Conservation (phyloP, 2,329 filamentous ascomycete species). For the Nannizziopsis barbatae region DNA sequence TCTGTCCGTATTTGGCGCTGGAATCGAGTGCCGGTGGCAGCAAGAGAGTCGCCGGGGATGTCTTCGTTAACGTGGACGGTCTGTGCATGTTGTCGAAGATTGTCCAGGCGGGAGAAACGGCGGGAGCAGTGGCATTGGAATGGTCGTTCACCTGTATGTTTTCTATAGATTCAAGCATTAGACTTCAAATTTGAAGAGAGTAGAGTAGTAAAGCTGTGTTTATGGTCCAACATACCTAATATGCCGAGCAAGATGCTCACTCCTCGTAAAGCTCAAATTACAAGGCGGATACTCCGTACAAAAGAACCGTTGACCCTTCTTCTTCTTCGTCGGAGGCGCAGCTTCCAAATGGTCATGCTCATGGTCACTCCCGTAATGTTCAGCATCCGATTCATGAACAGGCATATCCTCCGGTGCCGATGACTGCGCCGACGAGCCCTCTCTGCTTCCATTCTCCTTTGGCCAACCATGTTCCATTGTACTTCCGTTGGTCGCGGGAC, state of each 20-base stretch:
- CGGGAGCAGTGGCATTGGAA: constrained; percentile 94
- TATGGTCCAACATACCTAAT: constrained; percentile 54
- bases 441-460: constrained; percentile 41
- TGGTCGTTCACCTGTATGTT: constrained; percentile 93
- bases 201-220: background rate
- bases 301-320: constrained; percentile 91
- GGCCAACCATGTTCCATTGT: constrained; percentile 31
- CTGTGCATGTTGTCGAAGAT: constrained; percentile 90
- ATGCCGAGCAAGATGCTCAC: constrained; percentile 87
- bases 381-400: constrained; percentile 9
- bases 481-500: background rate
- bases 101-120: constrained; percentile 87
- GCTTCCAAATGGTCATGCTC: constrained; percentile 62
- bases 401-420: constrained; percentile 27
- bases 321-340: constrained; percentile 71
- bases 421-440: constrained; percentile 53
- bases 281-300: constrained; percentile 93
- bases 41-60: constrained; percentile 85
- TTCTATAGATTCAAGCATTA: constrained; percentile 44
- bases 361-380: constrained; percentile 11
- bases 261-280: constrained; percentile 86
- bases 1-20: constrained; percentile 87
- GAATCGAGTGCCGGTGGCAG: constrained; percentile 82
- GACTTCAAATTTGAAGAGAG: background rate
- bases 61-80: constrained; percentile 97